Percentiles rank a stretch among this genome's conserved stretches.
Conservation (phyloP, 2,329 filamentous ascomycete genomes). For the Arthrobotrys sphaeroides region DNA sequence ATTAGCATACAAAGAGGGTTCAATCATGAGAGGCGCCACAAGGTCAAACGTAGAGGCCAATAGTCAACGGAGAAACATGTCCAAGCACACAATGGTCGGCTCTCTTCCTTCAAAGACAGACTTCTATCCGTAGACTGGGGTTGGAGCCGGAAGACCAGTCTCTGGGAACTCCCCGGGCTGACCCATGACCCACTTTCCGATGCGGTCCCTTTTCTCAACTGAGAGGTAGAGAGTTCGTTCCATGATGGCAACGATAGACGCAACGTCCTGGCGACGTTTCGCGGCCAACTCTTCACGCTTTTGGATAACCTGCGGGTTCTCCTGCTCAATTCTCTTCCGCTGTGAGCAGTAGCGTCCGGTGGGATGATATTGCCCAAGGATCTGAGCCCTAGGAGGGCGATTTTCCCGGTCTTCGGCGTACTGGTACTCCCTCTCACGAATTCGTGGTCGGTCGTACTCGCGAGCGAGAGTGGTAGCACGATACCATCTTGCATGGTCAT, state of each 20-base stretch:
- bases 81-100: background rate
- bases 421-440: background rate
- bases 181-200: background rate
- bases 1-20: too few species aligned
- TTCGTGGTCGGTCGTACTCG: background rate
- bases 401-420: background rate
- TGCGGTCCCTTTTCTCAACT: background rate
- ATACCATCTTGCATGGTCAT: background rate
- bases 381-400: too few species aligned
- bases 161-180: constrained; percentile 10
- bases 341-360: background rate
- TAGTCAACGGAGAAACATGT: background rate
- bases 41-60: background rate
- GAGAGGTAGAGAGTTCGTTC: background rate
- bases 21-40: too few species aligned
- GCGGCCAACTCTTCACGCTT: background rate
- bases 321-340: background rate
- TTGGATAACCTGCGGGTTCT: background rate
- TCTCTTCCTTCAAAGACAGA: background rate
- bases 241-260: background rate
- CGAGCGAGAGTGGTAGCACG: background rate
- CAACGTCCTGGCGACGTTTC: background rate
- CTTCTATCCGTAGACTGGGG: background rate
- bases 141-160: background rate
- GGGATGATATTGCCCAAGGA: background rate